phyloP scores from a whole-genome alignment of 768 basidiomycete species.

The Tricholoma sp. region DNA sequence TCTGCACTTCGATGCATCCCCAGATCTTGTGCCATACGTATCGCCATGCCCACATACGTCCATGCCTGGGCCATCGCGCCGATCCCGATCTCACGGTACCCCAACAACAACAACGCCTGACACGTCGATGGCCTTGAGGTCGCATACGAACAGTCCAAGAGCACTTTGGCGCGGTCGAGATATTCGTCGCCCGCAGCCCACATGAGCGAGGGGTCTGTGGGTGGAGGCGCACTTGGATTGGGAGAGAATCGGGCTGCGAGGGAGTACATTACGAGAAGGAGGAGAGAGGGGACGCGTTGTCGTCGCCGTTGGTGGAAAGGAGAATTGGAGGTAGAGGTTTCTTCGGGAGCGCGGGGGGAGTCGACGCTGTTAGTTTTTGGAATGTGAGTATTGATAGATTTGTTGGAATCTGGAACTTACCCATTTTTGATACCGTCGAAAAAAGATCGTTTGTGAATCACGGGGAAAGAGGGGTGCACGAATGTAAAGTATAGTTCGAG shows the following conservation, averaged over 20 bases:
- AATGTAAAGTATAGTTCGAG: conserved; percentile 75
- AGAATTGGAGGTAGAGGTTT: conserved; percentile 17
- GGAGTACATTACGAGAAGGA: conserved; percentile 81
- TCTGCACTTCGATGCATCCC: conserved; percentile 81
- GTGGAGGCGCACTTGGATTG: conserved; percentile 28
- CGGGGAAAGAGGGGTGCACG: conserved; percentile 75
- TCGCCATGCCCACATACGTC: conserved; percentile 82
- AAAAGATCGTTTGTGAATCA: conserved; percentile 69
- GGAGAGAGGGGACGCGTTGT: conserved; percentile 53
- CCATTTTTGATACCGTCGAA: conserved; percentile 47
- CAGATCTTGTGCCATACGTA: conserved; percentile 89
- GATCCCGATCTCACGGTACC: conserved; percentile 82
- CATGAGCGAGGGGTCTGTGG: conserved; percentile 58
- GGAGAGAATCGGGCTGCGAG: conserved; percentile 70
- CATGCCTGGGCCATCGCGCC: conserved; percentile 88
- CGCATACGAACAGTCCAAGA: conserved; percentile 64
- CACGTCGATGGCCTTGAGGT: conserved; percentile 70
- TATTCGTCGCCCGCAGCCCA: conserved; percentile 79
- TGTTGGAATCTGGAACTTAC: conserved; percentile 19
- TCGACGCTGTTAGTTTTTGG: conserved; percentile 3
- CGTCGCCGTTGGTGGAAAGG: conserved; percentile 36
- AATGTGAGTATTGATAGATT: background rate
- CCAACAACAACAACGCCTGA: conserved; percentile 75
- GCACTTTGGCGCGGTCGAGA: conserved; percentile 57
- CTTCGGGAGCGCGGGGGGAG: conserved; percentile 5